These are phyloP conservation scores for Fusarium dimerum DNA, from an alignment of 2,329 filamentous ascomycete species.

Conservation along the genomic window DNA sequence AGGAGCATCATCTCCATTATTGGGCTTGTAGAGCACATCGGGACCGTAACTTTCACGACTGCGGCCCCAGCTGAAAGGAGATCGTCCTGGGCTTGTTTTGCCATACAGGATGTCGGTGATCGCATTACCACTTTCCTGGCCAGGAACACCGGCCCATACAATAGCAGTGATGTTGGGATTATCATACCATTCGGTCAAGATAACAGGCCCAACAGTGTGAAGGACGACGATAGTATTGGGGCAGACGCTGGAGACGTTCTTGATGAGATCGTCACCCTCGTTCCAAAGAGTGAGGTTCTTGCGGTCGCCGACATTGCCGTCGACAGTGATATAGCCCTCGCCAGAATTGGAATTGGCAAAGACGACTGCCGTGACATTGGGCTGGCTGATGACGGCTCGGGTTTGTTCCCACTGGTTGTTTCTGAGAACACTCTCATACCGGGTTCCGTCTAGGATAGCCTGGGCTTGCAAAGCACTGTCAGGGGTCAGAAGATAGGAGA, in stretches of 20 bases:
- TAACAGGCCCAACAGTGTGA: conserved; percentile 79
- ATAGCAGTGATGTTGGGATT: conserved; percentile 82
- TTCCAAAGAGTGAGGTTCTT: conserved; percentile 92
- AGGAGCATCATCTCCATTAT: conserved; percentile 65
- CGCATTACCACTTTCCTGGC: conserved; percentile 80
- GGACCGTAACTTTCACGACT: conserved; percentile 68
- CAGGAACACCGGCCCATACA: conserved; percentile 78
- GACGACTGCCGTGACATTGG: conserved; percentile 73
- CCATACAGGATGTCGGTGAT: conserved; percentile 85
- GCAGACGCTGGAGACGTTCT: conserved; percentile 74
- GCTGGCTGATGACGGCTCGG: conserved; percentile 59
- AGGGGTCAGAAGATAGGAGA: conserved; percentile 76
- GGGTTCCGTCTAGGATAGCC: conserved; percentile 58
- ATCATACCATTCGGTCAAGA: conserved; percentile 73
- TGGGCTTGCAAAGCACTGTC: conserved; percentile 67
- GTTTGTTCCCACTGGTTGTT: conserved; percentile 65
- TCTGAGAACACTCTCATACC: conserved; percentile 67
- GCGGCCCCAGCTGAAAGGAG: conserved; percentile 78
- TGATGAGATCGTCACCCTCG: conserved; percentile 76
- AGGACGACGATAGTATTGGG: conserved; percentile 92
- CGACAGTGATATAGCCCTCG: conserved; percentile 82
- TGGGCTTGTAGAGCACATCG: conserved; percentile 67
- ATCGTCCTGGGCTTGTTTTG: conserved; percentile 73
- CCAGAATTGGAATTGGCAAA: conserved; percentile 88
- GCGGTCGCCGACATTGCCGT: conserved; percentile 83